Evolutionary conservation across 768 basidiomycete species (phyloP).

Genomic region (Kwoniella dendrophila): DNA sequence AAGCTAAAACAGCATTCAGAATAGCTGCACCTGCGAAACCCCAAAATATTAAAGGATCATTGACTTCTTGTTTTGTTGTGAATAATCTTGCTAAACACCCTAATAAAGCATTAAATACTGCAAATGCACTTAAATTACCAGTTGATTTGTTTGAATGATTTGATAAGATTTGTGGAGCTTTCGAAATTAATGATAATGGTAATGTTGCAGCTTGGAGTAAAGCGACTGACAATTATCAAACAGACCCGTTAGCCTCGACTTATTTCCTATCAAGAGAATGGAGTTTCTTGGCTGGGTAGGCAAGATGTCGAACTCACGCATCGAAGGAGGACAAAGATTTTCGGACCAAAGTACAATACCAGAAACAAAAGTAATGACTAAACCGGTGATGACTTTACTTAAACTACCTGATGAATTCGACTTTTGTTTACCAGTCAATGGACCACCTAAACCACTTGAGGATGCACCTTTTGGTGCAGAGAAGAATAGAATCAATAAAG

Average conservation of each 20-base stretch:
- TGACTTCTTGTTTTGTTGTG: constrained; percentile 87
- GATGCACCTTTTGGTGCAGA: constrained; percentile 22
- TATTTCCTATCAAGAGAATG: no score
- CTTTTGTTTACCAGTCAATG: constrained; percentile 10
- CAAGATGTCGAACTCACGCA: no score
- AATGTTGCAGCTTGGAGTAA: constrained; percentile 81
- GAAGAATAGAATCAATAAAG: constrained; percentile 78
- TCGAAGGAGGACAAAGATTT: constrained; percentile 37
- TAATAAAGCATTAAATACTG: constrained; percentile 79
- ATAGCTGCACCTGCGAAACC: constrained; percentile 81
- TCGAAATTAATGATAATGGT: constrained; percentile 87
- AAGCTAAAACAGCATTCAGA: constrained; percentile 80
- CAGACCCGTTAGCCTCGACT: not conserved
- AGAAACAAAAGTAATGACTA: constrained; percentile 28
- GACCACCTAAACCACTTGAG: constrained; percentile 3
- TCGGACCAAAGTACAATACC: constrained; percentile 44
- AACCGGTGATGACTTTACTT: constrained; percentile 37
- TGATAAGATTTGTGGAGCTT: constrained; percentile 87
- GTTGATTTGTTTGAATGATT: constrained; percentile 77
- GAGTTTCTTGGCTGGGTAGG: no score
- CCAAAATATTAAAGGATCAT: constrained; percentile 75
- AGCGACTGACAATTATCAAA: constrained; percentile 58
- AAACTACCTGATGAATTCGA: constrained; percentile 30
- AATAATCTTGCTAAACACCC: constrained; percentile 91
- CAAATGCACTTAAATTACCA: constrained; percentile 91